Percentiles rank a stretch among this genome's conserved stretches.
These are phyloP conservation scores for Gilbertella persicaria DNA, from an alignment of 371 early-diverging fungal species.

Conservation along the genomic window DNA sequence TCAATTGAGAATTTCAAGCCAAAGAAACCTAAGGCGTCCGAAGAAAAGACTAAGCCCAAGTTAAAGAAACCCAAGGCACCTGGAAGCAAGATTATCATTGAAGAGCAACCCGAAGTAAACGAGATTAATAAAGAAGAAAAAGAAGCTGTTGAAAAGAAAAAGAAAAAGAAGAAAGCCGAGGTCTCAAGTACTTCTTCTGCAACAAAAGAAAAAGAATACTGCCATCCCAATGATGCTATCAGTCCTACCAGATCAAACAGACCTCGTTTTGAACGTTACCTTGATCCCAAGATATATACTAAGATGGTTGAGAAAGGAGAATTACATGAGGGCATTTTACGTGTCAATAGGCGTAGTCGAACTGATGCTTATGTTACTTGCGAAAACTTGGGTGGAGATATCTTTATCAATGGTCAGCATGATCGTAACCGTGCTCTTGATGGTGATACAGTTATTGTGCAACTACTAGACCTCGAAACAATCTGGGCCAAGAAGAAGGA, in stretches of 20 bases:
- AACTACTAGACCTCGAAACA: conserved; percentile 53
- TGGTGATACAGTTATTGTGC: conserved; percentile 72
- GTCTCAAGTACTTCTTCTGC: not conserved
- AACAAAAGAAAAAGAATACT: conserved; percentile 17
- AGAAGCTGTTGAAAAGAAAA: not conserved
- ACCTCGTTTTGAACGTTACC: conserved; percentile 19
- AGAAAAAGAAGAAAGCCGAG: not conserved
- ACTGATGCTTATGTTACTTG: conserved; percentile 70
- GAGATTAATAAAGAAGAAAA: not conserved
- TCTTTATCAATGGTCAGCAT: conserved; percentile 58
- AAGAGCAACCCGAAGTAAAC: not conserved
- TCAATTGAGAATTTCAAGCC: not conserved
- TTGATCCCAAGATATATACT: conserved; percentile 23
- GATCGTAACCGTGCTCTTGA: conserved; percentile 80
- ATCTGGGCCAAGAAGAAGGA: conserved; percentile 34
- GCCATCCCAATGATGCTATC: conserved; percentile 33
- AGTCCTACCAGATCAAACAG: conserved; percentile 12
- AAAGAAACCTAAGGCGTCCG: not conserved
- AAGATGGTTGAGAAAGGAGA: conserved; percentile 13
- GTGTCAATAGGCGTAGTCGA: conserved; percentile 66
- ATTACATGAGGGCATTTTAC: conserved; percentile 52
- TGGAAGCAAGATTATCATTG: not conserved
- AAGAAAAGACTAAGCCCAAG: not conserved
- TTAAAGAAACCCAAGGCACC: not conserved
- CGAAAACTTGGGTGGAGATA: conserved; percentile 45